Conservation (phyloP, 805 yeast genomes). For the Suhomyces emberorum region DNA sequence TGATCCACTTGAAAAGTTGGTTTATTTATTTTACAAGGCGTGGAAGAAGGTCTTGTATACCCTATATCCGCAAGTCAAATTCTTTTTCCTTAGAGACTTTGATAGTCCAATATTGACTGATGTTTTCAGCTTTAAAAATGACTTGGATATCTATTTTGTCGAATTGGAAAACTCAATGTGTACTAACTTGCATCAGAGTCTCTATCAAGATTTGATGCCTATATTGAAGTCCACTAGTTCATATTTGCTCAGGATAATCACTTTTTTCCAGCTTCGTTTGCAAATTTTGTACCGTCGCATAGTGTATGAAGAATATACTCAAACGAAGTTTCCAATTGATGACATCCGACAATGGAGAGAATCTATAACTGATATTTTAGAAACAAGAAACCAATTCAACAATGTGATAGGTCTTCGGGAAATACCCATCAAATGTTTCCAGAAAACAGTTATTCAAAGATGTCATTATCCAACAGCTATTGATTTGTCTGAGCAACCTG, state of each 20-base stretch:
- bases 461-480: no score
- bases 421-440: slow-evolving; percentile 16
- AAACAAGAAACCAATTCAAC: slow-evolving; percentile 19
- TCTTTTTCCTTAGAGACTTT: slow-evolving; percentile 37
- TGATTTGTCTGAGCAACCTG: no score
- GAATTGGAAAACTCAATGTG: slow-evolving; percentile 18
- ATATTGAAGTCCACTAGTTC: slow-evolving; percentile 21
- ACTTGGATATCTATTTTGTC: slow-evolving; percentile 18
- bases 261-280: slow-evolving; percentile 29
- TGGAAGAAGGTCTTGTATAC: slow-evolving; percentile 34
- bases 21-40: slow-evolving; percentile 31
- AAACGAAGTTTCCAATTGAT: slow-evolving; percentile 14
- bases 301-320: slow-evolving; percentile 20
- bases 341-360: slow-evolving; percentile 26
- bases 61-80: slow-evolving; percentile 39
- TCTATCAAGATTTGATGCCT: slow-evolving; percentile 11
- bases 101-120: slow-evolving; percentile 41
- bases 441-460: slow-evolving; percentile 6
- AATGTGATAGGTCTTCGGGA: slow-evolving; percentile 22
- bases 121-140: slow-evolving; percentile 23
- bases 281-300: slow-evolving; percentile 26
- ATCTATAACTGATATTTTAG: slow-evolving; percentile 23
- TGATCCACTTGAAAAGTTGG: slow-evolving; percentile 30
- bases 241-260: slow-evolving; percentile 29
- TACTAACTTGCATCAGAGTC: slow-evolving; percentile 2